phyloP scores from a whole-genome alignment of 1,284 basidiomycete species.

The Melampsora larici-populina region DNA sequence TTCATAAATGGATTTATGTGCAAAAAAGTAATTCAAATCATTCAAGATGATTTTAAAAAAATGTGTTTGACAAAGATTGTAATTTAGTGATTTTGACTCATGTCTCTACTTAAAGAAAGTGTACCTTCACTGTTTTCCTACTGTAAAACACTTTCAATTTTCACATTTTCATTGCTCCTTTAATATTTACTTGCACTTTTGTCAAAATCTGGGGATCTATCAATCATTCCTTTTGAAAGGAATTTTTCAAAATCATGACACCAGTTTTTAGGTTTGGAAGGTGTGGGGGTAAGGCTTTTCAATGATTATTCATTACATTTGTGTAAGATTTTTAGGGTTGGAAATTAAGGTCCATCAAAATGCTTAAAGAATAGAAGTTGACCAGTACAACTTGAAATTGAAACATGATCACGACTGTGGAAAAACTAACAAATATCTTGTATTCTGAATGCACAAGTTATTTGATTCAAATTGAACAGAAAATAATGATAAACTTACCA shows the following conservation, averaged over 20 bases:
- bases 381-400: slow-evolving; percentile 80
- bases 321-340: slow-evolving; percentile 82
- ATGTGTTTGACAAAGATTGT: background rate
- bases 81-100: background rate
- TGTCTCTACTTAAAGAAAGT: background rate
- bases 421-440: background rate
- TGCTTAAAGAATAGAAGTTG: slow-evolving; percentile 95
- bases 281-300: no score
- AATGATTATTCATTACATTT: slow-evolving; percentile 62
- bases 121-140: no score
- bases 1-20: slow-evolving; percentile 12
- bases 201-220: no score
- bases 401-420: slow-evolving; percentile 85
- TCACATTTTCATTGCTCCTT: no score
- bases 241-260: background rate
- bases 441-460: no score
- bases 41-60: background rate
- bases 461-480: background rate
- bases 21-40: background rate
- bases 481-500: slow-evolving; percentile 68
- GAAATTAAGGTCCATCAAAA: slow-evolving; percentile 87
- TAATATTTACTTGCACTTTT: no score
- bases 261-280: no score
- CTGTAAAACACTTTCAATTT: no score
- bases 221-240: no score